Evolutionary conservation across 331 rosid species (phyloP), one percentile per base, ranked within the genome.

Genomic region (Cydonia oblonga): DNA sequence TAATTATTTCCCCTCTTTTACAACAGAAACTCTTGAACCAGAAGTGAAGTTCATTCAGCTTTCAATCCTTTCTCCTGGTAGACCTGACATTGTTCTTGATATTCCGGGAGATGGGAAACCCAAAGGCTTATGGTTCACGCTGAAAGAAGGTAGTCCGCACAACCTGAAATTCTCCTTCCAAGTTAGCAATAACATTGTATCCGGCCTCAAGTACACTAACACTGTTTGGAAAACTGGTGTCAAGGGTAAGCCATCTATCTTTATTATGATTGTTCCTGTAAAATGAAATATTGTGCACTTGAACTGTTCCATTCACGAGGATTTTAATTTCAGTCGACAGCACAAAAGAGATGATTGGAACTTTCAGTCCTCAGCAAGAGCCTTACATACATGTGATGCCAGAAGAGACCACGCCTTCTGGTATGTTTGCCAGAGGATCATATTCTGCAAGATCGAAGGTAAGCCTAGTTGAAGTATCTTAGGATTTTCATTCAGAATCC

Each of bases 341-440:
- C 79, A 24, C 97, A 33, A 93, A 91, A 70, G 97, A 89, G 89
- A 93, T 93, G 97, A 84, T 93, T 76, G 98, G 98, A 83, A 91
- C 98, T 61, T 93, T 90, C 81, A 93, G 98, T 78, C 98, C 97
- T 73, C 97, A 91, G 81, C 40, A 68, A 59, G 97, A 91, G 85
- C 81, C 92, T 52, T 91, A 89, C 89, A 81, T 82, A 25, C 98
- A 91, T 86, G 87, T 86, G 81, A 89, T 93, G 96, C 89, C 91
- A 0, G 97, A 91, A 84, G 98, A 91, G 79, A 86, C 87, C 84
- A 93, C 97, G 4, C 97, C 98, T 49, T 82, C 95, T 16, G 98
- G 98, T 38, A 71, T 91, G 23, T 91, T 93, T 75, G 97, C 96
- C 66, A 90, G 96, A 84, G 98, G 98, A 77, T 59, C 84, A 46